Conservation (phyloP, 1,284 basidiomycete genomes). For the Cystobasidium sp. region DNA sequence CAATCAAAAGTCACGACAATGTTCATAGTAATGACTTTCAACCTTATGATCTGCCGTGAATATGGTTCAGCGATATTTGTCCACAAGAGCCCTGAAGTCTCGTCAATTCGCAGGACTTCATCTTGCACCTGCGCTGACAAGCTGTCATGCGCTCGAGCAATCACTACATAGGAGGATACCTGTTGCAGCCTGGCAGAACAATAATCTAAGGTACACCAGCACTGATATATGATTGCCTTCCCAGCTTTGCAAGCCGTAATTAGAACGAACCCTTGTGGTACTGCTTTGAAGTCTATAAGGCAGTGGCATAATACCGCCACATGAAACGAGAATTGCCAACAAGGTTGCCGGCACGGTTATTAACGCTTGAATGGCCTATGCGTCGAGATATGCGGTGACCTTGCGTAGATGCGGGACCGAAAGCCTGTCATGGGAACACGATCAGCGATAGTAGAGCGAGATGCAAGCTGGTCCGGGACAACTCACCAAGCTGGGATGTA, state of each 20-base stretch:
- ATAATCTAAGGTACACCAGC: not conserved
- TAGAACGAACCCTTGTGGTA: not conserved
- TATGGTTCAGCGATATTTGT: no score
- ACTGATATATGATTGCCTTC: not conserved
- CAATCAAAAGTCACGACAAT: no score
- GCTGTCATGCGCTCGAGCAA: no score
- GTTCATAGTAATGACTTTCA: no score
- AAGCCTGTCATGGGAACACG: constrained; percentile 12
- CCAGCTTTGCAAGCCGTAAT: not conserved
- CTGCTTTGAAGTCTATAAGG: not conserved
- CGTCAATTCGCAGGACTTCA: no score
- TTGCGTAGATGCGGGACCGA: constrained; percentile 37
- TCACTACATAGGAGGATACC: no score
- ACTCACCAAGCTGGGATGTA: constrained; percentile 42
- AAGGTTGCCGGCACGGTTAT: not conserved
- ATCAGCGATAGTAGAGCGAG: not conserved
- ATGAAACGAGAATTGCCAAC: not conserved
- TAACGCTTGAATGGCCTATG: not conserved
- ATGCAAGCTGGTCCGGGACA: no score
- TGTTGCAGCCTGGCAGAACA: no score
- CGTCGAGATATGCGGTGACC: constrained; percentile 33
- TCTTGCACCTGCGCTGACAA: no score
- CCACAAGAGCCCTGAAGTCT: no score
- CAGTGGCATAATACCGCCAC: not conserved
- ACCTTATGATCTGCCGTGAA: no score